Evolutionary conservation across 176 grass and related monocot genomes (phyloP), one percentile per base, ranked within the genome.

Genomic region (Oryza australiensis): DNA sequence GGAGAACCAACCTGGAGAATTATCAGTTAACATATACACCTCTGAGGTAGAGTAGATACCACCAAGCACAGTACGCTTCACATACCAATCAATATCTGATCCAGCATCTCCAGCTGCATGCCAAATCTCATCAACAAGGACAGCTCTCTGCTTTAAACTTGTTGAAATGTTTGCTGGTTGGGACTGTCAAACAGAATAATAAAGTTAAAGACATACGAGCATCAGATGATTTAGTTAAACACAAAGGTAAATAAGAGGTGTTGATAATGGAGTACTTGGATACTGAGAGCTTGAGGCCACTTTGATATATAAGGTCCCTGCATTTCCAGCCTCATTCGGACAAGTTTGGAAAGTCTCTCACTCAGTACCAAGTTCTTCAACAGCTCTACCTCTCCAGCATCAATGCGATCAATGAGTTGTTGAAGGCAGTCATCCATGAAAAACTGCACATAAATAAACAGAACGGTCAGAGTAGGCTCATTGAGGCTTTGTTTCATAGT

Each of bases 401-500:
- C 96, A 82, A 95, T 76, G 20, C 60, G 80, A 70, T 95, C 96
- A 46, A 95, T 90, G 72, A 99, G 83, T 87, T 88, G 94, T 73
- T 99, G 85, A 81, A 99, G 92, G 75, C 96, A 93, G 59, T 95
- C 86, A 88, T 95, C 96, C 96, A 99, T 99, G 89, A 95, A 99
- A 87, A 92, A 99, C 96, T 99, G 59, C 57, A 43, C 20, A 63
- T 32, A 62, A 16, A 83, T 10, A 22, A 40, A 43, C 5, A 26
- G 73, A 38, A 12, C 62, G 37, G 23, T 77, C 40, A 83, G 22
- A 35, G 26, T 40, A 41, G 8, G 12, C 5, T 48, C 20, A 69
- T 30, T 20, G 15, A 24, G 68, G 33, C 3, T n/a, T 16, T 23
- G 28, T 46, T 77, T 40, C 57, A 48, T 8, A 43, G 59, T 33